These are phyloP conservation scores for Chaetomium cochliodes DNA, from an alignment of 495 filamentous ascomycete species.

Conservation along the genomic window DNA sequence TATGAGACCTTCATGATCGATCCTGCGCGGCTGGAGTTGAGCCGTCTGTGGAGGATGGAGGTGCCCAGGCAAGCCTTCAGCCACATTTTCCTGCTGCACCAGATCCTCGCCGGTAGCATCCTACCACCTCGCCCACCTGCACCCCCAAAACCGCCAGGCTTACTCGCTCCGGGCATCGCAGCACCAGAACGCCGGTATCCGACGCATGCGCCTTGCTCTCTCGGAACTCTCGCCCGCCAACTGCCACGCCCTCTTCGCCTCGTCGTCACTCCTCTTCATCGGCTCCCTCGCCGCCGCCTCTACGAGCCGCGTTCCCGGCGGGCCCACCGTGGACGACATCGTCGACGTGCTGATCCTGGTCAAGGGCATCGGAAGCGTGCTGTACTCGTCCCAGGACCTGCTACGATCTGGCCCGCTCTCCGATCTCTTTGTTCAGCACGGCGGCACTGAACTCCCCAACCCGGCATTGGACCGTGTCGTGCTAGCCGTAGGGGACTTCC, in stretches of 20 bases:
- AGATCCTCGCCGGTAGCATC: slow-evolving; percentile 32
- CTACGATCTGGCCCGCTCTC: slow-evolving; percentile 26
- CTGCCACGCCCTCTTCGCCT: slow-evolving; percentile 33
- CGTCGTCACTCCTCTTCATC: slow-evolving; percentile 32
- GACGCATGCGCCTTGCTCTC: slow-evolving; percentile 26
- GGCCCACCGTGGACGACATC: slow-evolving; percentile 26
- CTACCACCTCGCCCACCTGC: slow-evolving; percentile 32
- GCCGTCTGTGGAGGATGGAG: slow-evolving; percentile 27
- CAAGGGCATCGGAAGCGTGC: slow-evolving; percentile 30
- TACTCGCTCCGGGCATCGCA: slow-evolving; percentile 26
- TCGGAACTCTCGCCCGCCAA: slow-evolving; percentile 31
- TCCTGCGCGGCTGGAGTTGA: background rate
- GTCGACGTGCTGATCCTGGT: slow-evolving; percentile 29
- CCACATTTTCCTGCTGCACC: slow-evolving; percentile 33
- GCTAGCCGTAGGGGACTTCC: slow-evolving; percentile 17
- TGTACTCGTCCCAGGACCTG: slow-evolving; percentile 19
- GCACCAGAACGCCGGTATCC: slow-evolving; percentile 32
- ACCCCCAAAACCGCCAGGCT: slow-evolving; percentile 16
- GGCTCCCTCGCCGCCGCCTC: slow-evolving; percentile 25
- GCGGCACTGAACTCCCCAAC: background rate
- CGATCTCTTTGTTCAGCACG: slow-evolving; percentile 13
- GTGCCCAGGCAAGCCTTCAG: slow-evolving; percentile 27
- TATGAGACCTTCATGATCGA: slow-evolving; percentile 21
- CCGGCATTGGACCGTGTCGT: slow-evolving; percentile 17
- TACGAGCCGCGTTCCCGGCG: background rate